Evolutionary conservation across 2,329 filamentous ascomycete genomes (phyloP), one percentile per base, ranked within the genome.

Genomic region (Rhytidhysteron rufulum): DNA sequence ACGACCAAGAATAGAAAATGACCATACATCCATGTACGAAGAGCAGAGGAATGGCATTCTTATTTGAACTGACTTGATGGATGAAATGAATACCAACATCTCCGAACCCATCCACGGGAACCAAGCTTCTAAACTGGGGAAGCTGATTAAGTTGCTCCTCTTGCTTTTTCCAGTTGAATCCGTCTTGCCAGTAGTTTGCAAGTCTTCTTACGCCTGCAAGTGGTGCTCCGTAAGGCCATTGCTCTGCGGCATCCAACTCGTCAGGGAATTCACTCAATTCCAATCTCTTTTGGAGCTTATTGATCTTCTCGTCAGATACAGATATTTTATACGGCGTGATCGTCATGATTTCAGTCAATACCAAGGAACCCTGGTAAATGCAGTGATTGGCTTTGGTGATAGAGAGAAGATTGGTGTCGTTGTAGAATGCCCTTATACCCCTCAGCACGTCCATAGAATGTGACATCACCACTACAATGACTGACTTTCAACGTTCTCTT

Each of bases 71-170:
- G 38, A 61, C 69, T 48, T 82, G 70, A 54, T 85, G 78, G 2
- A 86, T 59, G 55, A 82, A 85, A 62, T 87, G 83, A 3, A 86
- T 67, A 24, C 80, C 69, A 35, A 85, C 55, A 0, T 71, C 65
- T 2, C 72, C 80, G 49, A 82, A 85, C 0, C 76, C 79, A 9
- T 79, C 70, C 0, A 84, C 72, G 0, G 67, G 48, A 6, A 86
- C 65, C 2, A 53, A 55, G 0, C 74, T 76, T 1, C 65, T 71
- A 60, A 73, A 85, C 36, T 86, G 80, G 0, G 79, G 76, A 5
- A 83, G 60, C 21, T 71, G 57, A 54, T 86, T 86, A 9, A 86
- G 57, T 34, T 71, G 68, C 4, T 68, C 61, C 58, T 86, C 82
- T 16, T 74, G 71, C 25, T 67, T 65, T 22, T 79, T 72, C 82